Evolutionary conservation across 2,329 filamentous ascomycete species (phyloP).

Genomic region (Fusarium zealandicum): DNA sequence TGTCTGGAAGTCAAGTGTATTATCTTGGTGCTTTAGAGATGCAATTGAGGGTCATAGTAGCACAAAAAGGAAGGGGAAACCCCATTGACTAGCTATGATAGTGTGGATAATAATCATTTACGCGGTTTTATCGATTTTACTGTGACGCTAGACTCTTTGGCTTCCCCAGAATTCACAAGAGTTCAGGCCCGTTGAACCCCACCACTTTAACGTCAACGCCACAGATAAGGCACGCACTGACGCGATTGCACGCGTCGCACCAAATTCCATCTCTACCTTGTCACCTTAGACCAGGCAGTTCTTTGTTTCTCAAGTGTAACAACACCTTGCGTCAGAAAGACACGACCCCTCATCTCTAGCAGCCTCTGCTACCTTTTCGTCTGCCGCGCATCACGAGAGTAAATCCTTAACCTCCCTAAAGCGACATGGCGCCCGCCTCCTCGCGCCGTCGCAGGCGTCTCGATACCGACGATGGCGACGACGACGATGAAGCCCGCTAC

Average conservation of each 20-base stretch:
- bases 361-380: not conserved
- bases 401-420: not conserved
- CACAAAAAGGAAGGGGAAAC: too few relatives aligned
- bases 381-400: not conserved
- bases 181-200: slow-evolving; percentile 16
- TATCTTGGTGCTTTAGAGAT: too few relatives aligned
- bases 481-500: slow-evolving; percentile 41
- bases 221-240: slow-evolving; percentile 31
- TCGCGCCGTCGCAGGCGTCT: slow-evolving; percentile 55
- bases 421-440: slow-evolving; percentile 41
- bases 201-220: slow-evolving; percentile 37
- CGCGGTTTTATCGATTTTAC: too few relatives aligned
- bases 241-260: slow-evolving; percentile 35
- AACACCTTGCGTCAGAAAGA: not conserved
- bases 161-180: not conserved
- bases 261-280: slow-evolving; percentile 1
- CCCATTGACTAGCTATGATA: too few relatives aligned
- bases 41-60: too few relatives aligned
- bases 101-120: too few relatives aligned
- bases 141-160: not conserved
- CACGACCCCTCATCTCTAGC: not conserved
- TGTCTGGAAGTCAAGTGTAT: too few relatives aligned
- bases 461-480: slow-evolving; percentile 51
- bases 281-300: not conserved
- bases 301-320: slow-evolving; percentile 1